Percentiles rank a stretch among this genome's conserved stretches.
Conservation (phyloP, 2,329 filamentous ascomycete genomes). For the Epichloe hybrida region DNA sequence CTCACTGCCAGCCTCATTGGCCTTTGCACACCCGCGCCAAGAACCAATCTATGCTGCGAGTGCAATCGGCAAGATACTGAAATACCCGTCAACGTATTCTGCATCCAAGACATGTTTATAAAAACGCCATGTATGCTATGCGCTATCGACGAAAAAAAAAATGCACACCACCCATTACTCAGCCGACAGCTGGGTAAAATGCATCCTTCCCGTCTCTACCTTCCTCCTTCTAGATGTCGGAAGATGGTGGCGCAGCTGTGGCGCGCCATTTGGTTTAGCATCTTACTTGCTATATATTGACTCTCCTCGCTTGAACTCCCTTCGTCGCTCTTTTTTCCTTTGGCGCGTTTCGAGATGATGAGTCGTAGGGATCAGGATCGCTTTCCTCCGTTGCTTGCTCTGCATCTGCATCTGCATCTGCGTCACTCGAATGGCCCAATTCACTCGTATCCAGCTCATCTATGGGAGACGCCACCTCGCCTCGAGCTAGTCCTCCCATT, state of each 20-base stretch:
- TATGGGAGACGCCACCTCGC: slow-evolving; percentile 11
- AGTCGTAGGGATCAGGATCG: slow-evolving; percentile 19
- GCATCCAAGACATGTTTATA: too few species aligned
- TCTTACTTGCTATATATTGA: neutral
- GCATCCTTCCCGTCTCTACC: neutral
- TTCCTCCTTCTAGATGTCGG: neutral
- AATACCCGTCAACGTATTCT: too few species aligned
- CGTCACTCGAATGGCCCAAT: slow-evolving; percentile 18
- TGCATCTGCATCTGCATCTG: slow-evolving; percentile 14
- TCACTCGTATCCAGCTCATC: slow-evolving; percentile 22
- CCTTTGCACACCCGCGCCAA: too few species aligned
- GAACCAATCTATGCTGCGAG: too few species aligned
- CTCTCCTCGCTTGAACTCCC: neutral
- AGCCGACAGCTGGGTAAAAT: too few species aligned
- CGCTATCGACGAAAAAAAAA: too few species aligned
- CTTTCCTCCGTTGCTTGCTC: slow-evolving; percentile 21
- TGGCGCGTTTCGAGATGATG: neutral
- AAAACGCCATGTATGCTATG: too few species aligned
- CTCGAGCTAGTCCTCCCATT: slow-evolving; percentile 4
- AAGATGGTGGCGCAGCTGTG: too few species aligned
- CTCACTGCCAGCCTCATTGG: too few species aligned
- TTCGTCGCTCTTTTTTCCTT: neutral
- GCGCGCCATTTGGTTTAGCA: too few species aligned
- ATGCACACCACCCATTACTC: too few species aligned
- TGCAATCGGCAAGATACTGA: too few species aligned